Evolutionary conservation across 768 basidiomycete species (phyloP), one percentile per base, ranked within the genome.

Genomic region (Astraeus odoratus): DNA sequence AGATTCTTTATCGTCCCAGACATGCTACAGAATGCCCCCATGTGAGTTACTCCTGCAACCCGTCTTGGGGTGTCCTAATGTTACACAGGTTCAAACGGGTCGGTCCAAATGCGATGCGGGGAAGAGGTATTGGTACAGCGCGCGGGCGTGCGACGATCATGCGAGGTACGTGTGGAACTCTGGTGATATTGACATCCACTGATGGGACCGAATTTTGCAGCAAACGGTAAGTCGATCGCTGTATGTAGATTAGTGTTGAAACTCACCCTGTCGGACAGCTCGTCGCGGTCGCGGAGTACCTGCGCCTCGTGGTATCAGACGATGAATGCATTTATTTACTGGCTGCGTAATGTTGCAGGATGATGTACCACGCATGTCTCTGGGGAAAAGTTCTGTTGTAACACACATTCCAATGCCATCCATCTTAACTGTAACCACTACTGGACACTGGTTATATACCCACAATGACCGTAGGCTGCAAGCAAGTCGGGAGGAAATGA

Each of bases 1-100:
- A 78, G 96, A 53, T 98, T 96, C 74, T 95, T 98, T 71, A 97
- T 98, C 65, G 96, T 99, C 18, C 96, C 96, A 44, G 96, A 98
- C 67, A 97, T 99, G 89, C 73, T 99, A 55, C 89, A 97, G 63
- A 98, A 98, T 64, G 96, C 96, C 12, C 96, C 96, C 16, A 99
- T 99, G 96, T 94, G 61, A 64, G 88, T 72, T 44, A 44, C 51
- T 34, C 29, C 34, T 47, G 31, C 48, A 20, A 16, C 49, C 37
- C 48, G 26, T 33, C 25, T 44, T 24, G 19, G 23, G n/a, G 12
- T 29, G 31, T 27, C 10, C 44, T 25, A 5, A 42, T 35, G 49
- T 47, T 25, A 41, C 50, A 44, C 63, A 99, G 95, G 95, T 99
- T 99, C 72, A 99, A 98, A 69, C 85, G 96, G 49, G 91, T 95